A percentile compares a stretch with the other conserved stretches of the same genome.
phyloP scores from a whole-genome alignment of 2,329 filamentous ascomycete genomes.

The Trichoderma afroharzianum region DNA sequence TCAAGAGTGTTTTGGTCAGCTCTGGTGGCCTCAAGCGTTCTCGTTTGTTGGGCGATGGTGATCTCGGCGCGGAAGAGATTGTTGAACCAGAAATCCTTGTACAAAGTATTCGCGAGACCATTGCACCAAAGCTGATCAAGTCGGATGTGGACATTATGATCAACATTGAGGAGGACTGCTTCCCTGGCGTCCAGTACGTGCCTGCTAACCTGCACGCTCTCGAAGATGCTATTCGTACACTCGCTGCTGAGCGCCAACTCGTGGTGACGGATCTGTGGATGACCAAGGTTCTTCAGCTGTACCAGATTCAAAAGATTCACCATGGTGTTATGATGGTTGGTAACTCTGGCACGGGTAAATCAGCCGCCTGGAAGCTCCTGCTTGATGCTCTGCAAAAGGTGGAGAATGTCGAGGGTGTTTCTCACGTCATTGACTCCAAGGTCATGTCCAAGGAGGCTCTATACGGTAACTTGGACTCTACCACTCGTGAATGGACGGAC shows the following conservation, averaged over 20 bases:
- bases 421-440: slow-evolving; percentile 97
- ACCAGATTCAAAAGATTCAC: slow-evolving; percentile 96
- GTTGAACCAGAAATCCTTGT: slow-evolving; percentile 97
- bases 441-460: slow-evolving; percentile 99
- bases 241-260: slow-evolving; percentile 80
- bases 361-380: slow-evolving; percentile 87
- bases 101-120: slow-evolving; percentile 96
- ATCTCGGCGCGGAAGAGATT: slow-evolving; percentile 62
- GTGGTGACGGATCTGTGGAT: slow-evolving; percentile 95
- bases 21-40: slow-evolving; percentile 93
- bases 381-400: slow-evolving; percentile 87
- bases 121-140: slow-evolving; percentile 93
- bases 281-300: slow-evolving; percentile 93
- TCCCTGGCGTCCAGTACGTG: slow-evolving; percentile 90
- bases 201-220: slow-evolving; percentile 81
- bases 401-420: slow-evolving; percentile 89
- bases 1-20: slow-evolving; percentile 98
- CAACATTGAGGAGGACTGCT: slow-evolving; percentile 76
- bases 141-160: slow-evolving; percentile 87
- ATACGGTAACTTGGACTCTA: slow-evolving; percentile 93
- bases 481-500: slow-evolving; percentile 97
- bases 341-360: slow-evolving; percentile 96
- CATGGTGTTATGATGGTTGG: slow-evolving; percentile 99
- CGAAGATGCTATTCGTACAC: slow-evolving; percentile 73
- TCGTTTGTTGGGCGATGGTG: slow-evolving; percentile 62